A percentile compares a stretch with the other conserved stretches of the same genome.
Conservation (phyloP, 306 rosid species). For the Ochetophila trinervis region DNA sequence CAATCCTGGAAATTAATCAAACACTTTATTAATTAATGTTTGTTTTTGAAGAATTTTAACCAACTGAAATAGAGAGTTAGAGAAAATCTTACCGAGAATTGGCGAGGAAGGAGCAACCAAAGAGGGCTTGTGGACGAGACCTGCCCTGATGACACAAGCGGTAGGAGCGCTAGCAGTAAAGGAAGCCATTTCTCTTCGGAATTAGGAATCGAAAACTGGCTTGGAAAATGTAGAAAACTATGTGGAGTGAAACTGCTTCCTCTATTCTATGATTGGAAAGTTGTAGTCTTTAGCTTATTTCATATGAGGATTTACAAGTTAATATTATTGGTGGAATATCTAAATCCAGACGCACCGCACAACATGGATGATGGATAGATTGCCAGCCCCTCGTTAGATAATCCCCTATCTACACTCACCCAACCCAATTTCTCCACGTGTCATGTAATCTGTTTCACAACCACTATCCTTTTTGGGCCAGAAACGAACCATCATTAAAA, state of each 20-base stretch:
- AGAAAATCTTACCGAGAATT: constrained; percentile 51
- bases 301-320: constrained; percentile 28
- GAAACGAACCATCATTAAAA: neutral
- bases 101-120: constrained; percentile 53
- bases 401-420: constrained; percentile 52
- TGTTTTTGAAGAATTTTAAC: neutral
- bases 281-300: constrained; percentile 15
- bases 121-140: constrained; percentile 50
- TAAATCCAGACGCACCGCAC: constrained; percentile 40
- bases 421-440: constrained; percentile 54
- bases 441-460: constrained; percentile 31
- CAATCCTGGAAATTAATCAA: constrained; percentile 38
- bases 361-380: constrained; percentile 39
- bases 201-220: constrained; percentile 12
- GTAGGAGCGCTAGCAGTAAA: constrained; percentile 55
- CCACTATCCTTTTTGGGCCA: neutral
- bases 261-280: neutral
- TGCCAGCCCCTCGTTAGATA: constrained; percentile 44
- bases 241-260: neutral
- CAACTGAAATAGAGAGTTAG: neutral
- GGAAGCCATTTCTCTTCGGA: constrained; percentile 61
- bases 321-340: constrained; percentile 31
- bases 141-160: constrained; percentile 46
- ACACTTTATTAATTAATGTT: no score
- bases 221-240: constrained; percentile 13